A percentile compares a stretch with the other conserved stretches of the same genome.
phyloP scores from a whole-genome alignment of 192 early-diverging fungal species.

The Lunasporangiospora selenospora region DNA sequence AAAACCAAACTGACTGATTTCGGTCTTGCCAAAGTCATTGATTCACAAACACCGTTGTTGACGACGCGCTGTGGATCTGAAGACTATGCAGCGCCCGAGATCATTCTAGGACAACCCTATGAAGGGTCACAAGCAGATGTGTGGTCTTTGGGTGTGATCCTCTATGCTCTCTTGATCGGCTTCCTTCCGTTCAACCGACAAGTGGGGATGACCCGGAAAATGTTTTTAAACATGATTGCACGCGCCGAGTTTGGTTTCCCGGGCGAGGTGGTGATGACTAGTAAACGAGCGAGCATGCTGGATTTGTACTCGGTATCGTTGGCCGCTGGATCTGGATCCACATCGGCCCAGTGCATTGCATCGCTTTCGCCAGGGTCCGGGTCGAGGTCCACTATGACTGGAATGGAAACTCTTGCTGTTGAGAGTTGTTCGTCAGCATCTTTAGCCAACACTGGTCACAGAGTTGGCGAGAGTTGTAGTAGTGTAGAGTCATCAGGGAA shows the following conservation, averaged over 20 bases:
- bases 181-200: slow-evolving; percentile 80
- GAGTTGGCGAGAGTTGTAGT: slow-evolving; percentile 9
- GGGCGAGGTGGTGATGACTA: slow-evolving; percentile 23
- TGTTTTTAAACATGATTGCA: slow-evolving; percentile 68
- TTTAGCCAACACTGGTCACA: background rate
- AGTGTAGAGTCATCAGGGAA: too few relatives aligned
- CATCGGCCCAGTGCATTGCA: too few relatives aligned
- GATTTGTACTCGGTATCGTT: slow-evolving; percentile 14
- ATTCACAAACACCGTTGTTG: slow-evolving; percentile 47
- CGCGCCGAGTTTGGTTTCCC: slow-evolving; percentile 71
- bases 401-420: background rate
- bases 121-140: slow-evolving; percentile 77
- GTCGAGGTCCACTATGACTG: background rate
- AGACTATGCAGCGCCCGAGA: slow-evolving; percentile 81
- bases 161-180: slow-evolving; percentile 78
- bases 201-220: slow-evolving; percentile 51
- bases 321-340: too few relatives aligned
- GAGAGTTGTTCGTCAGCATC: background rate
- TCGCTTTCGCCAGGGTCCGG: too few relatives aligned
- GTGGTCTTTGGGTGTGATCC: slow-evolving; percentile 82
- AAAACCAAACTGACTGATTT: slow-evolving; percentile 73
- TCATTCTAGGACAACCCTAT: slow-evolving; percentile 66
- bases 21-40: slow-evolving; percentile 61
- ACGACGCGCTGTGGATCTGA: slow-evolving; percentile 74
- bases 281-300: slow-evolving; percentile 18